These are phyloP conservation scores for Tardiomyces depauwii DNA, from an alignment of 1,139 yeast genomes.

Conservation along the genomic window DNA sequence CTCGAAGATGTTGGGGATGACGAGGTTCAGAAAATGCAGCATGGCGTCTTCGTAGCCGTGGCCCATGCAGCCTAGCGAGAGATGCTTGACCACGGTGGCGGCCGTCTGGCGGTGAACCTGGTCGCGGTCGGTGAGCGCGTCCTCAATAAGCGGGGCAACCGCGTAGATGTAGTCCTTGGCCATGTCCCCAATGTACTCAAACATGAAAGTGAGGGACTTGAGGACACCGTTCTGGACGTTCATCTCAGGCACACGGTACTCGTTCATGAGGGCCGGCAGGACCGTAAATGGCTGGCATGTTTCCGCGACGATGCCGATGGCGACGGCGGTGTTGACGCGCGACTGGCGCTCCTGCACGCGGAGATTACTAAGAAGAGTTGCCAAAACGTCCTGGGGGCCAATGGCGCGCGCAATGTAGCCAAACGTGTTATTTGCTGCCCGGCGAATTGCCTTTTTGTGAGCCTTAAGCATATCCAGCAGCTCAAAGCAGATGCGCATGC, in stretches of 20 bases:
- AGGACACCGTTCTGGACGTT: slow-evolving; percentile 94
- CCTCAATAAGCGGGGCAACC: slow-evolving; percentile 70
- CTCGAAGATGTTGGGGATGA: slow-evolving; percentile 80
- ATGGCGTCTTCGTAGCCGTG: slow-evolving; percentile 64
- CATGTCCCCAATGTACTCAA: slow-evolving; percentile 82
- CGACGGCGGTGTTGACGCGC: slow-evolving; percentile 96
- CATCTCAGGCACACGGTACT: slow-evolving; percentile 82
- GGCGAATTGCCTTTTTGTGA: slow-evolving; percentile 64
- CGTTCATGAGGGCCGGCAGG: slow-evolving; percentile 94
- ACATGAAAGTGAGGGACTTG: slow-evolving; percentile 85
- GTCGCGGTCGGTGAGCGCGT: slow-evolving; percentile 86
- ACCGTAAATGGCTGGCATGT: slow-evolving; percentile 91
- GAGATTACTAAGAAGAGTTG: slow-evolving; percentile 71
- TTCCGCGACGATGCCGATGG: slow-evolving; percentile 94
- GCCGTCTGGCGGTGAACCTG: slow-evolving; percentile 94
- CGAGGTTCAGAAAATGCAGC: slow-evolving; percentile 59
- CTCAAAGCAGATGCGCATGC: slow-evolving; percentile 96
- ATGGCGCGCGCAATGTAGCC: slow-evolving; percentile 87
- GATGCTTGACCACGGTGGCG: slow-evolving; percentile 72
- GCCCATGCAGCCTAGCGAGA: slow-evolving; percentile 74
- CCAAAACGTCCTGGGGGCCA: slow-evolving; percentile 93
- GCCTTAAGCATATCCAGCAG: slow-evolving; percentile 82
- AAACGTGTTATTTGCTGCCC: slow-evolving; percentile 84
- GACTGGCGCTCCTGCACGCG: slow-evolving; percentile 92
- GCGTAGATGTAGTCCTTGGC: slow-evolving; percentile 79